These are phyloP conservation scores for Pleurotus citrinopileatus DNA, from an alignment of 768 basidiomycete genomes.

Conservation along the genomic window DNA sequence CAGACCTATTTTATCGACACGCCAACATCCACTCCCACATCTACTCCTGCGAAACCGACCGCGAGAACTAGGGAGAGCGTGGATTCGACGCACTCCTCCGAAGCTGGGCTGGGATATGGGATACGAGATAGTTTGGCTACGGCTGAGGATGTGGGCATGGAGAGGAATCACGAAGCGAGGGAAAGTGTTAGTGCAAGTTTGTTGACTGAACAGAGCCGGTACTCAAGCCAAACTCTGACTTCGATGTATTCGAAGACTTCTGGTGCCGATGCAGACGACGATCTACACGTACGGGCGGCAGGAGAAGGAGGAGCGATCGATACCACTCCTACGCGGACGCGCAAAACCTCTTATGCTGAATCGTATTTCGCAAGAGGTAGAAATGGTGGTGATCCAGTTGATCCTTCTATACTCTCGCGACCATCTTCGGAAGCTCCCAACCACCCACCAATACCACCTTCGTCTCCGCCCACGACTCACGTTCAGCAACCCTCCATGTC, in stretches of 20 bases:
- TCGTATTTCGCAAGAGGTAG: background rate
- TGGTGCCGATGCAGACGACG: background rate
- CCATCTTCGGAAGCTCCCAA: background rate
- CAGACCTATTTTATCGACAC: no score
- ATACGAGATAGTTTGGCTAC: no score
- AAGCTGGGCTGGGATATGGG: conserved; percentile 15
- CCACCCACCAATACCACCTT: background rate
- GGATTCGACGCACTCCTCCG: background rate
- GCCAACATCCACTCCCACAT: no score
- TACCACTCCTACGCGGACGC: background rate
- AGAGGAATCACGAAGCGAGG: no score
- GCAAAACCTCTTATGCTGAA: background rate
- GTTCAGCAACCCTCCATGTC: background rate
- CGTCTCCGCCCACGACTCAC: background rate
- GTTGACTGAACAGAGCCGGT: background rate
- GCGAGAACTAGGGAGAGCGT: background rate
- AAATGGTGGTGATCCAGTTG: background rate
- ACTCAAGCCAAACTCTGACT: background rate
- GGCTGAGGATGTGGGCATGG: no score
- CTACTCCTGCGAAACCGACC: no score
- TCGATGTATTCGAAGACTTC: background rate
- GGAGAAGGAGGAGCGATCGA: background rate
- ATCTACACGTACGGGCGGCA: no score
- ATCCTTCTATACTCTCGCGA: background rate
- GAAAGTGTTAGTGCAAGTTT: conserved; percentile 12